Percentiles rank a stretch among this genome's conserved stretches.
Evolutionary conservation across 441 rosid genomes (phyloP).

Genomic region (Dalechampia spathulata): DNA sequence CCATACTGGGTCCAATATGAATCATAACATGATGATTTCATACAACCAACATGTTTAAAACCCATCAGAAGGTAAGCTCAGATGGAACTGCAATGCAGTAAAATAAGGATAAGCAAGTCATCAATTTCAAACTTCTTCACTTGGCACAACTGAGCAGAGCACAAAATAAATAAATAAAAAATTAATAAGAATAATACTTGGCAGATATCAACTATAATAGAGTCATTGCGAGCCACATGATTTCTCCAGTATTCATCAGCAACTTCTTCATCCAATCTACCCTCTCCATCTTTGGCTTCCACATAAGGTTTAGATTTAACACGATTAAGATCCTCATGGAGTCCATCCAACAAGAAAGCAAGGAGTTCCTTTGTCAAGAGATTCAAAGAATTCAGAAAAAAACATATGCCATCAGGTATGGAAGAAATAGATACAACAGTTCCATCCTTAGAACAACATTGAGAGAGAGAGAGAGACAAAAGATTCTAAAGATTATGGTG

Average conservation of each 20-base stretch:
- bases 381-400: constrained; percentile 1
- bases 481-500: too few species aligned
- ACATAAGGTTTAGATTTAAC: constrained; percentile 67
- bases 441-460: background rate
- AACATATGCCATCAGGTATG: background rate
- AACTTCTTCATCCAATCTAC: constrained; percentile 46
- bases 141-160: background rate
- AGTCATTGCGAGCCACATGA: constrained; percentile 59
- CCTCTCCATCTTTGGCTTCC: constrained; percentile 57
- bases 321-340: constrained; percentile 78
- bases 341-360: constrained; percentile 73
- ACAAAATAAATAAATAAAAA: background rate
- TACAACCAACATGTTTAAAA: background rate
- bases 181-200: constrained; percentile 34
- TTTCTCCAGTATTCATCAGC: constrained; percentile 66
- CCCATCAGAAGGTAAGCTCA: background rate
- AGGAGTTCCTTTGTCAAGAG: constrained; percentile 47
- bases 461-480: background rate
- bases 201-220: constrained; percentile 52
- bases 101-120: background rate
- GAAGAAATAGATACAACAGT: background rate
- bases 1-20: background rate
- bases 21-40: background rate
- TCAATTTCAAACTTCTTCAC: background rate
- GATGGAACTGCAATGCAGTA: background rate